A percentile compares a stretch with the other conserved stretches of the same genome.
phyloP scores from a whole-genome alignment of 2,329 filamentous ascomycete species.

The Cordyceps cicadae region DNA sequence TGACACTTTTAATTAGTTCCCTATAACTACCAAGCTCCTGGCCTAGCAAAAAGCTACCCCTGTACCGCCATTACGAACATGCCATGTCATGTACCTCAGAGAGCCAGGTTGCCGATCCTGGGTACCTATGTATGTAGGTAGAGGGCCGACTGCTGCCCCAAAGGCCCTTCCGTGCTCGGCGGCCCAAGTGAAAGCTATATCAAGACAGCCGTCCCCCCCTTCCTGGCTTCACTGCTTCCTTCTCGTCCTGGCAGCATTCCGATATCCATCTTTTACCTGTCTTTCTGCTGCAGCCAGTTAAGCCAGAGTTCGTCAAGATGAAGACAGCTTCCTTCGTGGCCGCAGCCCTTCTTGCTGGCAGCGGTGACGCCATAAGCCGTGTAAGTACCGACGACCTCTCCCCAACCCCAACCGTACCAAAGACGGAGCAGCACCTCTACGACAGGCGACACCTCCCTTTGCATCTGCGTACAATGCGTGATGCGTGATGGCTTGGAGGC shows the following conservation, averaged over 20 bases:
- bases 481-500: background rate
- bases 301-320: slow-evolving; percentile 20
- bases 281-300: background rate
- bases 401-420: background rate
- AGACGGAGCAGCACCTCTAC: background rate
- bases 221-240: background rate
- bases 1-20: slow-evolving; percentile 1
- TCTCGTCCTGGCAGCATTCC: slow-evolving; percentile 4
- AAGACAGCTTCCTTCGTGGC: slow-evolving; percentile 25
- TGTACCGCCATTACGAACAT: background rate
- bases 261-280: background rate
- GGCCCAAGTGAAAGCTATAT: slow-evolving; percentile 5
- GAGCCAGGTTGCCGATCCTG: slow-evolving; percentile 1
- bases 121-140: background rate
- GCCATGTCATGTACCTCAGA: slow-evolving; percentile 2
- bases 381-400: slow-evolving; percentile 12
- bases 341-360: slow-evolving; percentile 23
- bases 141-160: background rate
- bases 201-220: slow-evolving; percentile 7
- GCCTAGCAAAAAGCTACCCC: background rate
- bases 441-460: background rate
- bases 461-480: background rate
- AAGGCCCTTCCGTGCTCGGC: background rate
- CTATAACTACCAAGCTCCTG: background rate
- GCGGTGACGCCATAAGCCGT: slow-evolving; percentile 19